Base-by-base conservation (phyloP, 345 rosid genomes). In the Ceriops tagal region DNA sequence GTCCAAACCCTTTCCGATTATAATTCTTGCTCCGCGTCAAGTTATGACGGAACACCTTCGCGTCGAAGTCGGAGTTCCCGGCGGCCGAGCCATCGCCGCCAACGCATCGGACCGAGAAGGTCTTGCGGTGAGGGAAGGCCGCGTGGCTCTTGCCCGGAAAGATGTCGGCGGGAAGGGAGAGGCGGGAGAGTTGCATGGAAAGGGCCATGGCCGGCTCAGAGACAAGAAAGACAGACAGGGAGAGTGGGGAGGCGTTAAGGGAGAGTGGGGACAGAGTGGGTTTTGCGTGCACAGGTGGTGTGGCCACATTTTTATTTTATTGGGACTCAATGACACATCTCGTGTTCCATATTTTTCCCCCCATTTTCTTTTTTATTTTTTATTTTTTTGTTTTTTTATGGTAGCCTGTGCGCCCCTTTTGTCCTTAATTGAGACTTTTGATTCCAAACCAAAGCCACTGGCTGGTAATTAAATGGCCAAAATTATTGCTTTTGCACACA, bases 11-110 rank as follows among this genome's bases (percentile, higher is more conserved):
- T 78, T 68, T 85, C 61, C 96, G 87, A 70, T 92, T 92, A 68
- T 95, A 95, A 64, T 89, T 90, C 70, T 88, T 79, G 76, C 96
- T 86, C 78, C 97, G 73, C 20, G 96, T 90, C 78, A 95, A 77
- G 78, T 89, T 87, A 74, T 83, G 92, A 58, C 97, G 78, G 66
- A 95, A 95, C 53, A 52, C 69, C 82, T 90, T 88, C 30, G 97
- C 80, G 53, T 95, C 99, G 55, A 95, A 91, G 30, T 90, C 92
- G n/a, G 88, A 70, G 52, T 86, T 90, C 77, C 83, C 71, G 16
- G 85, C 74, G 28, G 83, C 70, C 22, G 78, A 32, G 34, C 77
- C 68, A 6, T 71, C 85, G 47, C 72, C 78, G 31, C 32, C 78
- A 7, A 46, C 24, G 78, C 96, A 91, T 31, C 93, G 85, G 39